These are phyloP conservation scores for Sugiyamaella boreocaroliniensis DNA, from an alignment of 805 yeast genomes.

Conservation along the genomic window DNA sequence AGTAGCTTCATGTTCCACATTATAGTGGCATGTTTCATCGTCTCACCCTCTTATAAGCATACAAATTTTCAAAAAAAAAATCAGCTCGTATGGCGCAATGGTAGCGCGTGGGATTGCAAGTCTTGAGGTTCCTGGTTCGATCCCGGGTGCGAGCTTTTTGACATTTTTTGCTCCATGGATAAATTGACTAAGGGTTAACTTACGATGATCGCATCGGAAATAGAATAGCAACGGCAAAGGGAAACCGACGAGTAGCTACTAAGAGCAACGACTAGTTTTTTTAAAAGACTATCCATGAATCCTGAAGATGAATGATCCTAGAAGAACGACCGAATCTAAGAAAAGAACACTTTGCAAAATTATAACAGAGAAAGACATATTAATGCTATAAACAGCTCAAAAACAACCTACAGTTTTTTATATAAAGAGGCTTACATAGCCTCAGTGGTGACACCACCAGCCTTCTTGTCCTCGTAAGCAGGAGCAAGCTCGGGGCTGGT, in stretches of 20 bases:
- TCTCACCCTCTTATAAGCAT: not conserved
- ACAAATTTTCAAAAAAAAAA: not conserved
- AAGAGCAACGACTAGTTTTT: too few relatives aligned
- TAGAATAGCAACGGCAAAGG: too few relatives aligned
- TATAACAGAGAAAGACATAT: not conserved
- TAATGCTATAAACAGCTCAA: not conserved
- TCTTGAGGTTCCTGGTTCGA: conserved; percentile 97
- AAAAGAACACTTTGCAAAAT: too few relatives aligned
- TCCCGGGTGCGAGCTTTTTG: conserved; percentile 75
- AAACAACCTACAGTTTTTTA: not conserved
- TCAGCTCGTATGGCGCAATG: conserved; percentile 84
- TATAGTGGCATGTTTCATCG: too few relatives aligned
- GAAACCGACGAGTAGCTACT: too few relatives aligned
- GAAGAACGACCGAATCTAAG: too few relatives aligned
- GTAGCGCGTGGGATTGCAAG: conserved; percentile 99
- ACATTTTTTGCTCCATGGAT: conserved; percentile 26
- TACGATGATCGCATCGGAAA: too few relatives aligned
- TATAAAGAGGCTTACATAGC: not conserved
- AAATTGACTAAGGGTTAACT: too few relatives aligned
- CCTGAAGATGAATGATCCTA: too few relatives aligned
- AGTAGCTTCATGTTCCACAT: too few relatives aligned
- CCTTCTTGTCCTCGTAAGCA: conserved; percentile 1
- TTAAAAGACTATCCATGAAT: too few relatives aligned
- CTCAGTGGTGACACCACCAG: not conserved
- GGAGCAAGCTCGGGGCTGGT: not conserved